Evolutionary conservation across 192 early-diverging fungal species (phyloP).

Genomic region (Backusella parvicylindrica): DNA sequence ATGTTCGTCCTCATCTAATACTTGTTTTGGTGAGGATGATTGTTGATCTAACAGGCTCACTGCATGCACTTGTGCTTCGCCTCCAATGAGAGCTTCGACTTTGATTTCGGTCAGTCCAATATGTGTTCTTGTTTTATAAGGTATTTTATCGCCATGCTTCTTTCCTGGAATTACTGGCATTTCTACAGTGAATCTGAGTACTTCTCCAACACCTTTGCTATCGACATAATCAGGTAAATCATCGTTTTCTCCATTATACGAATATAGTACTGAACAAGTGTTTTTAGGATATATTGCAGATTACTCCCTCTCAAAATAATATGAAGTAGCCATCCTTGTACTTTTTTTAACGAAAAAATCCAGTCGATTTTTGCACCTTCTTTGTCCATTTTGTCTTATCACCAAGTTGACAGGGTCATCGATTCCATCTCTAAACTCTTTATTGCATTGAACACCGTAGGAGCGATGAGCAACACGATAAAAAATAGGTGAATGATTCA

Average conservation of each 20-base stretch:
- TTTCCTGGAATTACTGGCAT: neutral
- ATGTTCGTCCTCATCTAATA: neutral
- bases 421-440: neutral
- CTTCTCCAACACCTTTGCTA: neutral
- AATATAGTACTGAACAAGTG: neutral
- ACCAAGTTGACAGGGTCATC: neutral
- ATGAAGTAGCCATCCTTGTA: neutral
- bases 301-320: neutral
- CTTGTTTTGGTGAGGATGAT: neutral
- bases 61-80: neutral
- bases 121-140: neutral
- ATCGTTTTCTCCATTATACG: neutral
- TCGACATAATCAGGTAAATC: neutral
- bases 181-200: neutral
- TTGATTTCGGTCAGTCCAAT: neutral
- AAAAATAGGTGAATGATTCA: slow-evolving; percentile 27
- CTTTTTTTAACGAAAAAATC: neutral
- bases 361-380: neutral
- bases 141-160: neutral
- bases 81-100: neutral
- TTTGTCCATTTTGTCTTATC: neutral
- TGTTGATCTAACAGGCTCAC: neutral
- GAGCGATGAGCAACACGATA: slow-evolving; percentile 27
- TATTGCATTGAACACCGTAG: slow-evolving; percentile 26
- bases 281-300: neutral